A percentile compares a stretch with the other conserved stretches of the same genome.
phyloP scores from a whole-genome alignment of 305 asterid genomes.

The Plantago coronopus region DNA sequence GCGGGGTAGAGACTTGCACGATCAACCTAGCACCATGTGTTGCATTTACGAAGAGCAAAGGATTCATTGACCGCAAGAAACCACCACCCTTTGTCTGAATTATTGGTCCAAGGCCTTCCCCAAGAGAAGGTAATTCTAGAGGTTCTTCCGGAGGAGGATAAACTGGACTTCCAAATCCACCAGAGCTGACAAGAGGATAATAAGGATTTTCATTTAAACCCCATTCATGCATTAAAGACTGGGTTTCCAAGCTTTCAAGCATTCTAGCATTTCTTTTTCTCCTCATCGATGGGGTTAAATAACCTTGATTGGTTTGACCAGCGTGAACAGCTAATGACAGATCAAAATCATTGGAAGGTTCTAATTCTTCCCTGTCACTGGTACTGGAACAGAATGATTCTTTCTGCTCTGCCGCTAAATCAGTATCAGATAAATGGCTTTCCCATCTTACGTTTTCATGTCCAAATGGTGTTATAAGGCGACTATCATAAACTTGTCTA shows the following conservation, averaged over 20 bases:
- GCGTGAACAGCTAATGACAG: slow-evolving; percentile 42
- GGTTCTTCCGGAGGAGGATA: slow-evolving; percentile 56
- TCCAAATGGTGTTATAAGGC: slow-evolving; percentile 37
- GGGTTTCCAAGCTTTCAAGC: slow-evolving; percentile 78
- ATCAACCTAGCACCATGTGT: slow-evolving; percentile 63
- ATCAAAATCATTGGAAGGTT: slow-evolving; percentile 47
- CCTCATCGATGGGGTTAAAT: slow-evolving; percentile 35
- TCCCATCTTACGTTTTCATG: slow-evolving; percentile 30
- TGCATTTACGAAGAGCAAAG: slow-evolving; percentile 60
- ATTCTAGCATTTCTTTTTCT: slow-evolving; percentile 51
- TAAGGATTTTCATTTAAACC: slow-evolving; percentile 58
- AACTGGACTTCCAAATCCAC: slow-evolving; percentile 91
- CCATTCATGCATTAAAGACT: slow-evolving; percentile 72
- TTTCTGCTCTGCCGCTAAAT: slow-evolving; percentile 26
- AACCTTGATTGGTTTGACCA: slow-evolving; percentile 31
- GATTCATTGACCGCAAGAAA: slow-evolving; percentile 61
- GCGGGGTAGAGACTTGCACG: slow-evolving; percentile 66
- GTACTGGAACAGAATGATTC: slow-evolving; percentile 27
- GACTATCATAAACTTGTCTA: slow-evolving; percentile 32
- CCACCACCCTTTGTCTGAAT: slow-evolving; percentile 50
- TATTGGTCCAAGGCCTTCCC: slow-evolving; percentile 60
- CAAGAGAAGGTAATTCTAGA: slow-evolving; percentile 41
- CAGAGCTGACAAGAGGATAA: slow-evolving; percentile 45
- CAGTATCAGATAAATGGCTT: slow-evolving; percentile 31
- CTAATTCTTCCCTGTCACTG: slow-evolving; percentile 25